phyloP scores from a whole-genome alignment of 805 yeast species.

The Priceomyces carsonii region DNA sequence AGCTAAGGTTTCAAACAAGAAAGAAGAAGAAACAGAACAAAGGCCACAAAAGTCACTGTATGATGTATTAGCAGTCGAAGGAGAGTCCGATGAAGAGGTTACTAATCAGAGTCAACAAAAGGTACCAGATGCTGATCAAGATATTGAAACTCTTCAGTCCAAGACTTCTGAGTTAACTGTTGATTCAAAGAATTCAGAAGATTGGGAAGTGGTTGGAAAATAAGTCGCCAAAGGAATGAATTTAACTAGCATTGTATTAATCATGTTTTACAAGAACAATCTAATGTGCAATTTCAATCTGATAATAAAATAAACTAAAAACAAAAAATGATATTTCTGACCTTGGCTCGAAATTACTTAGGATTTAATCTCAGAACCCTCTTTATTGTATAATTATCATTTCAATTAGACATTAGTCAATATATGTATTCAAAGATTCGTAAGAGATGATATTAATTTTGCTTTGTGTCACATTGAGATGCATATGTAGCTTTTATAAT shows the following conservation, averaged over 20 bases:
- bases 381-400: slow-evolving; percentile 6
- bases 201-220: slow-evolving; percentile 40
- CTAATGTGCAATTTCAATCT: background rate
- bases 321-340: background rate
- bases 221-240: slow-evolving; percentile 15
- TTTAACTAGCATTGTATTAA: too few relatives aligned
- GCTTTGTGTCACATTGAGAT: too few relatives aligned
- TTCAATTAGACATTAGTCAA: slow-evolving; percentile 3
- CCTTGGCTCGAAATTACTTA: background rate
- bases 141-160: slow-evolving; percentile 20
- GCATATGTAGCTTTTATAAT: too few relatives aligned
- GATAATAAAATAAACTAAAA: background rate
- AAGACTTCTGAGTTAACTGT: slow-evolving; percentile 28
- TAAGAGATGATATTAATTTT: too few relatives aligned
- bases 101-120: slow-evolving; percentile 16
- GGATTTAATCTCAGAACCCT: background rate
- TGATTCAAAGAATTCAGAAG: slow-evolving; percentile 27
- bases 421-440: too few relatives aligned
- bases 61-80: slow-evolving; percentile 34
- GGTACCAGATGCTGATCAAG: slow-evolving; percentile 11
- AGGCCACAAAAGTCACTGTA: slow-evolving; percentile 33
- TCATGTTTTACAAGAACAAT: background rate
- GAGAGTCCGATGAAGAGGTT: slow-evolving; percentile 31
- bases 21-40: slow-evolving; percentile 6
- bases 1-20: slow-evolving; percentile 6